Evolutionary conservation across 371 early-diverging fungal species (phyloP).

Genomic region (Mortierella sp.): DNA sequence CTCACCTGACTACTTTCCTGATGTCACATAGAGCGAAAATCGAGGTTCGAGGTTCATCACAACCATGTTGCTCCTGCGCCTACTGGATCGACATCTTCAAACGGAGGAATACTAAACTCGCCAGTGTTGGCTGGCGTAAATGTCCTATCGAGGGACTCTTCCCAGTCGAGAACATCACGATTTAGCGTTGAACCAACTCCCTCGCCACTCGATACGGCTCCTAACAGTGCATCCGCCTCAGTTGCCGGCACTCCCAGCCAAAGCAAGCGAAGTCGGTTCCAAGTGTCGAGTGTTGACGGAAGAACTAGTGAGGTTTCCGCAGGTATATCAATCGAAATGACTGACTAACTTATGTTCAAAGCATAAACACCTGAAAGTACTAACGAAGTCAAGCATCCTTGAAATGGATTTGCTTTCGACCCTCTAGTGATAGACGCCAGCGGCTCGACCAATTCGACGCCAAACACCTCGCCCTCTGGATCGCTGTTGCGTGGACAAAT

Average conservation of each 20-base stretch:
- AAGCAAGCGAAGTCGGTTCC: slow-evolving; percentile 52
- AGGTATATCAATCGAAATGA: slow-evolving; percentile 9
- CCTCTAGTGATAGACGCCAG: slow-evolving; percentile 6
- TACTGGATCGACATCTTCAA: slow-evolving; percentile 3
- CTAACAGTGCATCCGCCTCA: slow-evolving; percentile 17
- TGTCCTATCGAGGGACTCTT: slow-evolving; percentile 45
- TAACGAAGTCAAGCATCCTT: background rate
- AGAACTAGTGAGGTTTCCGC: slow-evolving; percentile 17
- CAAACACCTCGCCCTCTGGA: slow-evolving; percentile 48
- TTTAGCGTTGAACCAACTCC: slow-evolving; percentile 43
- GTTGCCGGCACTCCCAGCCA: slow-evolving; percentile 32
- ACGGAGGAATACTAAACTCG: slow-evolving; percentile 22
- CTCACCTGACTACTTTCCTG: background rate
- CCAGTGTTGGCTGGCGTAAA: slow-evolving; percentile 13
- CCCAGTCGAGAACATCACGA: slow-evolving; percentile 42
- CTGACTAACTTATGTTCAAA: background rate
- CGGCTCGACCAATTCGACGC: slow-evolving; percentile 40
- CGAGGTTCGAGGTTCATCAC: slow-evolving; percentile 55
- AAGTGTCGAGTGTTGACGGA: slow-evolving; percentile 51
- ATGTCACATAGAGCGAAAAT: slow-evolving; percentile 38
- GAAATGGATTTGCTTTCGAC: background rate
- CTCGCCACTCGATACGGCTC: background rate
- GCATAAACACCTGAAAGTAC: background rate
- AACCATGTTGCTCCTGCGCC: slow-evolving; percentile 20
- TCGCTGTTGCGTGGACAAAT: slow-evolving; percentile 45